phyloP scores from a whole-genome alignment of 257 asterid species.

The Lavandula angustifolia region DNA sequence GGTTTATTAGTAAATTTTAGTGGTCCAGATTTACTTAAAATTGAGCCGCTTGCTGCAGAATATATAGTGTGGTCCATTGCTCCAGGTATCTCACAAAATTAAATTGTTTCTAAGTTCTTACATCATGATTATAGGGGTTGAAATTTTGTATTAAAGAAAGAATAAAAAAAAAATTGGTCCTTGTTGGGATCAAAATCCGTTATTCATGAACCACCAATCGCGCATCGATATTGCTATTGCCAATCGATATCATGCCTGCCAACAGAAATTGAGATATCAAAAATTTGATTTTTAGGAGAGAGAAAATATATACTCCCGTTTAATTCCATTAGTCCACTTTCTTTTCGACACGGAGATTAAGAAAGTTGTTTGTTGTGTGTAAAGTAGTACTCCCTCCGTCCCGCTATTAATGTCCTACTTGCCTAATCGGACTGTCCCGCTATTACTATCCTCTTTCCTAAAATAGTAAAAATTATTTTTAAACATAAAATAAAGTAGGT shows the following conservation, averaged over 20 bases:
- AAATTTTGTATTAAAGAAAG: not conserved
- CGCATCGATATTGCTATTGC: not conserved
- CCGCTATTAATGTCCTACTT: too few species aligned
- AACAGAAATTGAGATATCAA: not conserved
- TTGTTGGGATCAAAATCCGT: slow-evolving; percentile 21
- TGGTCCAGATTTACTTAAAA: slow-evolving; percentile 1
- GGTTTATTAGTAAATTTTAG: not conserved
- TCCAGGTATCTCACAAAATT: slow-evolving; percentile 26
- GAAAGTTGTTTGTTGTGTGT: too few species aligned
- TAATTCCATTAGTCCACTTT: too few species aligned
- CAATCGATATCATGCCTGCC: slow-evolving; percentile 27
- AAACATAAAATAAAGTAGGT: too few species aligned
- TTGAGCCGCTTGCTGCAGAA: slow-evolving; percentile 14
- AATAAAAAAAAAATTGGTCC: not conserved
- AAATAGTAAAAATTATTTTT: too few species aligned
- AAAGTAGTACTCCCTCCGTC: too few species aligned
- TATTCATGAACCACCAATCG: slow-evolving; percentile 31
- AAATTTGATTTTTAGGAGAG: not conserved
- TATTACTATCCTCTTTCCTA: too few species aligned
- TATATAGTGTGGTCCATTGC: slow-evolving; percentile 33
- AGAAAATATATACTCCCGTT: not conserved
- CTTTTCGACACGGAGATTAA: too few species aligned
- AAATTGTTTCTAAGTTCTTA: slow-evolving; percentile 2
- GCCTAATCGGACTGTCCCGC: too few species aligned
- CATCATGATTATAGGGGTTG: not conserved